Base-by-base conservation (phyloP, 441 rosid genomes). In the Arabidopsis hybrid region DNA sequence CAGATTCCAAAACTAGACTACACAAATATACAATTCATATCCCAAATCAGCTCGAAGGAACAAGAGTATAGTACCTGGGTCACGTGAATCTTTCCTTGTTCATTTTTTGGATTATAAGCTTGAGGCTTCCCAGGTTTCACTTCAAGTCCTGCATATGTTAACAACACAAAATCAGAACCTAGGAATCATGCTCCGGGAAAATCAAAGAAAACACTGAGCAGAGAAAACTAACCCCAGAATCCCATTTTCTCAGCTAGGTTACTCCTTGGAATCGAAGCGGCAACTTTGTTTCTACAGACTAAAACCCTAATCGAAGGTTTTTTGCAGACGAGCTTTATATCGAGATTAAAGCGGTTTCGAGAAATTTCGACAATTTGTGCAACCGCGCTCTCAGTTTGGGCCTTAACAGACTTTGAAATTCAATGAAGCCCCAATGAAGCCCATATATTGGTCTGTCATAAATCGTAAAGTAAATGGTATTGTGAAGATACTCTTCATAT, bases 111-210 rank as follows among this genome's bases (percentile, higher is more conserved):
- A 66, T 82, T 80, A 68, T 76, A 88, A 45, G 92, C 82, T 57
- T 86, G 84, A 21, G 92, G 86, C 67, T 86, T 85, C 18, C 93
- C 97, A 4, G 99, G 96, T 83, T 91, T 88, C 77, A 95, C 89
- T 84, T 92, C 98, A 73, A 91, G 73, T 43, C 98, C 97, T 92
- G 81, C 39, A 55, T 8, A 56, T 5, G 46, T 35, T 1, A 18
- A 67, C 29, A 57, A 56, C 26, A 57, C 50, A 60, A 5, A 62
- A 66, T 26, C 21, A 62, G 58, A 60, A 67, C 11, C 13, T 9
- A 53, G 39, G 55, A 31, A 31, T 53, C 58, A 21, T 17, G 11
- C 14, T 18, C 3, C 6, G 7, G n/a, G 32, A 10, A 4, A 51
- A 51, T 21, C 56, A 51, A 51, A 21, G 34, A 45, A 51, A 7